Conservation (phyloP, 2,329 filamentous ascomycete species). For the Aspergillus persii region DNA sequence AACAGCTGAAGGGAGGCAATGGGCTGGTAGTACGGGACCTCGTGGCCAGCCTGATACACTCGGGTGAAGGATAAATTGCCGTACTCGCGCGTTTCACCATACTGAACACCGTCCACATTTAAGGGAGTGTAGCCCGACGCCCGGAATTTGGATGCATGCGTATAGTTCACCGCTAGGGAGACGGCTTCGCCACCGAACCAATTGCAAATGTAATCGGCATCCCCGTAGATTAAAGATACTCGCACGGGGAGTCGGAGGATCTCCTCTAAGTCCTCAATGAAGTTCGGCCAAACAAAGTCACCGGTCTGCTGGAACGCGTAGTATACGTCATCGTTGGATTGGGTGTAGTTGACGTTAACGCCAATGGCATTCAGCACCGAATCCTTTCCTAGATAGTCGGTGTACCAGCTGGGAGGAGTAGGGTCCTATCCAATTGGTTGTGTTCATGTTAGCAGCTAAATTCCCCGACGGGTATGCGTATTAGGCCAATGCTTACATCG, state of each 20-base stretch:
- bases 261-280: slow-evolving; percentile 58
- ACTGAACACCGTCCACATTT: slow-evolving; percentile 62
- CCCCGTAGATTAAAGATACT: slow-evolving; percentile 70
- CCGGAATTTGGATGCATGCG: slow-evolving; percentile 57
- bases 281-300: slow-evolving; percentile 64
- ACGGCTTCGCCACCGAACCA: slow-evolving; percentile 71
- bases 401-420: slow-evolving; percentile 61
- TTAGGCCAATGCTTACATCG: slow-evolving; percentile 22
- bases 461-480: too few species aligned
- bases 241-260: slow-evolving; percentile 62
- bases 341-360: slow-evolving; percentile 60
- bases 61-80: slow-evolving; percentile 70
- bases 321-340: slow-evolving; percentile 42
- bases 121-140: slow-evolving; percentile 71
- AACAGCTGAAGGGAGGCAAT: slow-evolving; percentile 60
- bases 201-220: slow-evolving; percentile 58
- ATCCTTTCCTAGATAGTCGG: slow-evolving; percentile 63
- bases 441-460: background rate
- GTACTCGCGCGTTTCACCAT: slow-evolving; percentile 72
- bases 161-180: slow-evolving; percentile 58
- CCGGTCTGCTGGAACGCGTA: slow-evolving; percentile 53
- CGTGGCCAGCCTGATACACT: slow-evolving; percentile 65
- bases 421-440: slow-evolving; percentile 49
- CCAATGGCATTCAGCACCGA: slow-evolving; percentile 60
- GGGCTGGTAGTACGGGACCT: slow-evolving; percentile 58